Evolutionary conservation across 2,329 filamentous ascomycete species (phyloP), one percentile per base, ranked within the genome.

Genomic region (Hypoxylon sp.): DNA sequence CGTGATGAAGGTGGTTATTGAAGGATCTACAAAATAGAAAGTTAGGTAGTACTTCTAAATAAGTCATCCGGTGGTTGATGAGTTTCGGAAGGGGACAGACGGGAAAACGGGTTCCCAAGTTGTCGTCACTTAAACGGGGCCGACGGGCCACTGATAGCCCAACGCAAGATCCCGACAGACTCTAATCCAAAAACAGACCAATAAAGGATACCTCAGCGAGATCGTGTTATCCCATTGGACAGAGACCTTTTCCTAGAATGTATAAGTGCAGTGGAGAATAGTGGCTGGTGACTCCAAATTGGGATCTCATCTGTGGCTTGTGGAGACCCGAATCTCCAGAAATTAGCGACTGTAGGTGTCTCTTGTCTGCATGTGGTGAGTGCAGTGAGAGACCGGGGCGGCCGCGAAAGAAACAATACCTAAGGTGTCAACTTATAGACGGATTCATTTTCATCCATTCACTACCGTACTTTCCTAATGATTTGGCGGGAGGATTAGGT

Each of bases 271-370:
- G 9, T 25, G 5, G 9, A 9, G 21, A 6, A 25, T 31, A 30
- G 54, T 50, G 59, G 54, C 57, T 60, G 41, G 41, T 42, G 44
- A 16, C 11, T 20, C 42, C 49, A 31, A 43, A 52, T 57, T 48
- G 48, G 52, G 52, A 44, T 35, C 11, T 44, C 13, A 50, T 37
- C 47, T 57, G 57, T 58, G 56, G 55, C 59, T 61, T 47, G 57
- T 40, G 44, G 40, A n/a, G 30, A 45, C 47, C 59, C 43, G 61
- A 61, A 63, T 60, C 64, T 64, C 54, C 57, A 65, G 66, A 67
- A 67, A 63, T 60, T 59, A 65, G 62, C 65, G 60, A 59, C 55
- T 46, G 12, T 34, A 15, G 36, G 51, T 19, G 36, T 21, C 20
- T 27, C 20, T n/a, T 37, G 38, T 36, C 16, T 19, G 41, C 17